These are phyloP conservation scores for Drechslerella coelobrocha DNA, from an alignment of 2,329 filamentous ascomycete species.

Conservation along the genomic window DNA sequence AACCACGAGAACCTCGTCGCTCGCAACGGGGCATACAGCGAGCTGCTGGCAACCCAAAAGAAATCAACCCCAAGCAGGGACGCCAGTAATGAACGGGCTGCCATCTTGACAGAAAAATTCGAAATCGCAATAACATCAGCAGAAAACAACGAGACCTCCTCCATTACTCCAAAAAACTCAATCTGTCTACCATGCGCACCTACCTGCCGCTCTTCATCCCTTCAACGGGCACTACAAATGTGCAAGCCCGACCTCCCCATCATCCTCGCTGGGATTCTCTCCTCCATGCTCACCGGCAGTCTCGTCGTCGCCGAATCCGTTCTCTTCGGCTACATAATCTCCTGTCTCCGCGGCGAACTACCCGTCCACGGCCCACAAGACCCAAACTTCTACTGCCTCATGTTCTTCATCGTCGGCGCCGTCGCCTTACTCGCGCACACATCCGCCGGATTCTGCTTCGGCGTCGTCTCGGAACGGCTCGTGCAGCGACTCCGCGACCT, in stretches of 20 bases:
- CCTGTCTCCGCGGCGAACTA: conserved; percentile 61
- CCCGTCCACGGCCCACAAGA: conserved; percentile 57
- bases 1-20: conserved; percentile 56
- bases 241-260: conserved; percentile 37
- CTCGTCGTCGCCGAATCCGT: conserved; percentile 68
- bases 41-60: conserved; percentile 59
- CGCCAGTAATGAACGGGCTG: conserved; percentile 35
- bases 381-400: conserved; percentile 60
- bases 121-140: too few relatives aligned
- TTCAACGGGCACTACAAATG: conserved; percentile 40
- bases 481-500: conserved; percentile 60
- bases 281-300: conserved; percentile 61
- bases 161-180: conserved; percentile 31
- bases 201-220: conserved; percentile 14
- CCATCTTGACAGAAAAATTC: conserved; percentile 23
- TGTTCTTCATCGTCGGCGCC: conserved; percentile 65
- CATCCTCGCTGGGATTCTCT: conserved; percentile 28
- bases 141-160: too few relatives aligned
- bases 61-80: conserved; percentile 50
- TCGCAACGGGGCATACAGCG: conserved; percentile 54
- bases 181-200: conserved; percentile 26
- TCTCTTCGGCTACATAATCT: conserved; percentile 65
- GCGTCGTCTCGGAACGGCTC: conserved; percentile 61
- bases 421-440: conserved; percentile 62
- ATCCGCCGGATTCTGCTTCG: conserved; percentile 61